Conservation (phyloP, 2,329 filamentous ascomycete genomes). For the Alternaria consortialis region DNA sequence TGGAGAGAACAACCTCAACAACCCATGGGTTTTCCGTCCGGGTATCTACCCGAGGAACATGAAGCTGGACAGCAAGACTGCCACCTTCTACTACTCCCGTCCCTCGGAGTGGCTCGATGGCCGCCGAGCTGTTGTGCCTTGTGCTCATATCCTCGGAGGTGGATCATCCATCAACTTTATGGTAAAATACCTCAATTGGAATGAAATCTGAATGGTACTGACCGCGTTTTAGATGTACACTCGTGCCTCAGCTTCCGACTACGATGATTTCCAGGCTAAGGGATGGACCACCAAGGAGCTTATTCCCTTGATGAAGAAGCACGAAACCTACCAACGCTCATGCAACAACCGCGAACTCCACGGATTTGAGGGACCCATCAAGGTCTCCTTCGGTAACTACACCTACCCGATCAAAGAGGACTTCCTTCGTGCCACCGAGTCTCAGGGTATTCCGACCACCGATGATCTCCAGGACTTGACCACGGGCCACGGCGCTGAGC, state of each 20-base stretch:
- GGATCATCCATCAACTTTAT: constrained; percentile 82
- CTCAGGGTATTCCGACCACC: constrained; percentile 76
- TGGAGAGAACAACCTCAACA: constrained; percentile 78
- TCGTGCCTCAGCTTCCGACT: constrained; percentile 74
- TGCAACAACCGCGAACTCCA: constrained; percentile 70
- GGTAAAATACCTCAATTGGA: constrained; percentile 52
- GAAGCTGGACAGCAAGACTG: constrained; percentile 82
- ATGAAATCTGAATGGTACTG: background rate
- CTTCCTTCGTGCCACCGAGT: constrained; percentile 76
- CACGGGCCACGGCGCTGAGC: constrained; percentile 75
- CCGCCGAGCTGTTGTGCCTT: constrained; percentile 76
- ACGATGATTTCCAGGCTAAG: constrained; percentile 80
- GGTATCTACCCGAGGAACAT: constrained; percentile 82
- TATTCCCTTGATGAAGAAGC: constrained; percentile 79
- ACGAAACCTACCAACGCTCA: constrained; percentile 75
- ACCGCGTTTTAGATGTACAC: constrained; percentile 71
- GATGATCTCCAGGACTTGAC: constrained; percentile 79
- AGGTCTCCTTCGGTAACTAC: constrained; percentile 81
- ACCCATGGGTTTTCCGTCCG: constrained; percentile 78
- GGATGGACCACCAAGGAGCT: constrained; percentile 82
- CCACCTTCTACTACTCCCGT: constrained; percentile 81
- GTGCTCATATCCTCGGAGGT: constrained; percentile 75
- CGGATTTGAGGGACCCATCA: constrained; percentile 81
- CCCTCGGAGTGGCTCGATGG: constrained; percentile 77
- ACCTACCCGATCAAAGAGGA: constrained; percentile 85